Base-by-base conservation (phyloP, 495 filamentous ascomycete genomes). In the Venustampulla echinocandica region DNA sequence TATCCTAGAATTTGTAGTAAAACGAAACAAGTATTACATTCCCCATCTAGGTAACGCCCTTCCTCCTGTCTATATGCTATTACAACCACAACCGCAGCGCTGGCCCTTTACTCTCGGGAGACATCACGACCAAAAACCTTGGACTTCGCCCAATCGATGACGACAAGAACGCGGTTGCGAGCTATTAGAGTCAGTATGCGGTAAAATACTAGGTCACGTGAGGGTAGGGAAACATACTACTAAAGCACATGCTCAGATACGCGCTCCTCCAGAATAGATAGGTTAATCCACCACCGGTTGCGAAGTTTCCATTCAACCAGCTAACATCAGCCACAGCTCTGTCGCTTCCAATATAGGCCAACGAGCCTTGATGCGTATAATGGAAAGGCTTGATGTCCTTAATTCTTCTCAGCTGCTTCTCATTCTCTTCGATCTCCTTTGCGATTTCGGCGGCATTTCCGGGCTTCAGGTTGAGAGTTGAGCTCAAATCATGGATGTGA, bases 191-290 rank as follows among this genome's bases (percentile, higher is more conserved):
- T 2, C 39, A 49, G 45, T 39, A 42, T 56, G 27, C 61, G 48
- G 47, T 28, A 17, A 35, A 18, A 15, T 42, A 44, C 15, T 13
- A n/a, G 50, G 17, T 43, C 44, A 38, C 47, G 24, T 44, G 18
- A 32, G 22, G 17, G 15, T 4, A 21, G 20, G 41, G 50, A n/a
- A 57, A 82, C 84, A 75, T 76, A 87, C 86, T 86, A 77, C 89
- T 95, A 65, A 97, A 99, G 78, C 90, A 96, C 92, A 99, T 99
- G 77, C 84, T 93, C 66, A 99, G 71, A 66, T 99, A 99, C 42
- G 92, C 93, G 62, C 82, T 88, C 64, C 87, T 76, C 92, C 92
- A 98, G 79, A 98, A 97, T 56, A 96, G 78, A 62, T 81, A 87
- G 41, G 83, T 89, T 61, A 88, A 68, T 57, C 78, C 82, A 60